Conservation (phyloP, 2,329 filamentous ascomycete species). For the Botrytis fragariae region DNA sequence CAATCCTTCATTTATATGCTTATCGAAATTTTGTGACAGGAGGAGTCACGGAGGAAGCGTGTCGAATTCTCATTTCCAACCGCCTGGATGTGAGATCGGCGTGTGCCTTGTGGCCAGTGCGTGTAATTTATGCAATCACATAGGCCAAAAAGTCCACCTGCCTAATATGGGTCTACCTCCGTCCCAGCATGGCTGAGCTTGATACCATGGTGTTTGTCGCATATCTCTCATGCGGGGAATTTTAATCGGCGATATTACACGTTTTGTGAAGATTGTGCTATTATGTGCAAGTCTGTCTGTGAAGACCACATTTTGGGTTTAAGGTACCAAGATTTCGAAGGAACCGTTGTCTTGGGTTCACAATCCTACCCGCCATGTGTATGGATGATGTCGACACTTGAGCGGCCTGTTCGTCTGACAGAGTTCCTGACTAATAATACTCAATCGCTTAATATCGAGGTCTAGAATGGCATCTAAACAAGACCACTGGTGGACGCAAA, state of each 20-base stretch:
- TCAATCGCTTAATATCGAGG: neutral
- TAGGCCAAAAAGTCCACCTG: neutral
- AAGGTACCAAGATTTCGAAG: neutral
- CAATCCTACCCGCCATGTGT: neutral
- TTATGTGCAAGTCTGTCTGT: neutral
- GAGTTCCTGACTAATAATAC: neutral
- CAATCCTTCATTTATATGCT: neutral
- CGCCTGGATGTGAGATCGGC: constrained; percentile 1
- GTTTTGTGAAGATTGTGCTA: neutral
- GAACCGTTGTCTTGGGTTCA: neutral
- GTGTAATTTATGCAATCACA: neutral
- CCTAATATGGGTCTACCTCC: neutral
- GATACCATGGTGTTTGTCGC: neutral
- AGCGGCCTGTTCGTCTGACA: neutral
- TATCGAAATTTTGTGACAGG: neutral
- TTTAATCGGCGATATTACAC: neutral
- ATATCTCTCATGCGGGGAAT: neutral
- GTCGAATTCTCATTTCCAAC: neutral
- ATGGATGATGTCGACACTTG: neutral
- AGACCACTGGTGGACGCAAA: too few relatives aligned
- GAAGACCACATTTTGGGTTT: neutral
- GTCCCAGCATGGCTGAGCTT: neutral
- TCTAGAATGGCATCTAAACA: neutral
- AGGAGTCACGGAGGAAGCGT: constrained; percentile 6
- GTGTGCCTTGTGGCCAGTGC: constrained; percentile 6